Percentiles rank a stretch among this genome's conserved stretches.
Evolutionary conservation across 768 basidiomycete species (phyloP).

Genomic region (Tricholoma furcatifolium): DNA sequence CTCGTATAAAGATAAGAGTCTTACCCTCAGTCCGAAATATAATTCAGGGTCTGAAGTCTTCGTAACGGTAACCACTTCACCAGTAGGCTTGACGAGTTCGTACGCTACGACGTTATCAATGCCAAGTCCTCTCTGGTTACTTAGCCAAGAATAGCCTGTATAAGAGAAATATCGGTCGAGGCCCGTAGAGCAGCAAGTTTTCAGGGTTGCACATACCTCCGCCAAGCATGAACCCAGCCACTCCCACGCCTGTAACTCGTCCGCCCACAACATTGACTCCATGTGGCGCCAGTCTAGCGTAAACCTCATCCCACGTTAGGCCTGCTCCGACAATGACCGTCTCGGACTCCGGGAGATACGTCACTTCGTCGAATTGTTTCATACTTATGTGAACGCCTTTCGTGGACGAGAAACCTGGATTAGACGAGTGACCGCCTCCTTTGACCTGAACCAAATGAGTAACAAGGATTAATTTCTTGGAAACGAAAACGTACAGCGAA

Average conservation of each 20-base stretch:
- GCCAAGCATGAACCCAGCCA: slow-evolving; percentile 57
- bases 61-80: slow-evolving; percentile 38
- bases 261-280: slow-evolving; percentile 59
- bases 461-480: background rate
- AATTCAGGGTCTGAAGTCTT: slow-evolving; percentile 32
- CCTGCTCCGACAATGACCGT: slow-evolving; percentile 45
- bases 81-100: slow-evolving; percentile 58
- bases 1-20: background rate
- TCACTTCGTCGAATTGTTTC: slow-evolving; percentile 45
- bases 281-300: slow-evolving; percentile 46
- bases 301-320: slow-evolving; percentile 64
- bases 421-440: slow-evolving; percentile 58
- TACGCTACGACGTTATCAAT: slow-evolving; percentile 53
- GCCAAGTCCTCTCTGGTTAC: slow-evolving; percentile 59
- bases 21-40: slow-evolving; percentile 41
- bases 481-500: slow-evolving; percentile 46
- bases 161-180: slow-evolving; percentile 20
- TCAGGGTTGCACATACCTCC: slow-evolving; percentile 46
- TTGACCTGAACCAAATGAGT: slow-evolving; percentile 44
- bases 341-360: slow-evolving; percentile 35
- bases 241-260: slow-evolving; percentile 56
- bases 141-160: slow-evolving; percentile 61
- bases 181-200: slow-evolving; percentile 23
- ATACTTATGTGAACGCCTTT: slow-evolving; percentile 58
- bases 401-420: slow-evolving; percentile 61